A percentile compares a stretch with the other conserved stretches of the same genome.
Conservation (phyloP, 2,329 filamentous ascomycete genomes). For the Decorospora gaudefroyi region DNA sequence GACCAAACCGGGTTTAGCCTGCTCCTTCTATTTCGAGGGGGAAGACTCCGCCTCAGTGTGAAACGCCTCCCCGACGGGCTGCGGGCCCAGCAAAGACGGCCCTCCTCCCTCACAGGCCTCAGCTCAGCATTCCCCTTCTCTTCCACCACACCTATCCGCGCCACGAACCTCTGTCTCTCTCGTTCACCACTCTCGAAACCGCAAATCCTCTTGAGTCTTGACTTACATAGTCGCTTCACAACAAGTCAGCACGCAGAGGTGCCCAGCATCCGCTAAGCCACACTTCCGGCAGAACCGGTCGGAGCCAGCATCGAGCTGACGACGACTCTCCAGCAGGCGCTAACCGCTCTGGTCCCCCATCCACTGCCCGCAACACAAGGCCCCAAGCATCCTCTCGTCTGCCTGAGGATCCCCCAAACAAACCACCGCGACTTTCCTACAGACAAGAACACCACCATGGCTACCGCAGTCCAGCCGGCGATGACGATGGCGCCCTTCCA, state of each 20-base stretch:
- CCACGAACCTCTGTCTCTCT: background rate
- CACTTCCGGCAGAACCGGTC: constrained; percentile 37
- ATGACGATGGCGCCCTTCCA: constrained; percentile 46
- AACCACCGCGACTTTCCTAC: constrained; percentile 15
- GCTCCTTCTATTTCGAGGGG: constrained; percentile 23
- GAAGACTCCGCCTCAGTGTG: constrained; percentile 21
- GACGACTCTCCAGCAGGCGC: constrained; percentile 43
- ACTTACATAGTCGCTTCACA: too few relatives aligned
- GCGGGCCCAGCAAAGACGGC: constrained; percentile 34
- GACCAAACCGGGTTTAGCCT: constrained; percentile 16
- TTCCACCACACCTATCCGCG: constrained; percentile 3
- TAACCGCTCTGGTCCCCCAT: constrained; percentile 35
- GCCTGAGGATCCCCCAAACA: constrained; percentile 32
- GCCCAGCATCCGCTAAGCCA: constrained; percentile 33
- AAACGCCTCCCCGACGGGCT: constrained; percentile 28
- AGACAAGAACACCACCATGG: constrained; percentile 33
- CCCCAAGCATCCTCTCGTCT: constrained; percentile 31
- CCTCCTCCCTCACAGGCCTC: constrained; percentile 10
- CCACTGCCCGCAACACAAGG: constrained; percentile 24
- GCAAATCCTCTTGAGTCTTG: background rate
- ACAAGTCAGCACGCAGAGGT: background rate
- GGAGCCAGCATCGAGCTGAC: constrained; percentile 45
- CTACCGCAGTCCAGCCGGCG: constrained; percentile 43
- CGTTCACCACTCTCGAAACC: constrained; percentile 3
- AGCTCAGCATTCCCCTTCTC: constrained; percentile 4